A percentile compares a stretch with the other conserved stretches of the same genome.
Evolutionary conservation across 306 rosid genomes (phyloP).

Genomic region (Nissolia schottii): DNA sequence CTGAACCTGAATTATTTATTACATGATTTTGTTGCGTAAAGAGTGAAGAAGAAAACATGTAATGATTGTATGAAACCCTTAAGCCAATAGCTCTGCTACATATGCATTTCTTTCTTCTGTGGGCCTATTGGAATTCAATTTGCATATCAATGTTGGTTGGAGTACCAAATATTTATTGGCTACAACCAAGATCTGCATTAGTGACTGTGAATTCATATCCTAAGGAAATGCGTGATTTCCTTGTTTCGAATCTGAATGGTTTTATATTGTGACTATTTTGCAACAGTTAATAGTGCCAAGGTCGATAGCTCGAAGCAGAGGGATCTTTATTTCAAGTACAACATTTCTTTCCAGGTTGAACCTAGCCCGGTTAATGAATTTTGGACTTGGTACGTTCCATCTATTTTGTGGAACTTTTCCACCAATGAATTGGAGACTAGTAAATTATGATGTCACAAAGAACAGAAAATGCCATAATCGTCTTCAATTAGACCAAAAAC

Average conservation of each 20-base stretch:
- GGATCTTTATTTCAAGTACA: not conserved
- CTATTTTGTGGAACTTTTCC: not conserved
- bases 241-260: not conserved
- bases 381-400: not conserved
- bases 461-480: not conserved
- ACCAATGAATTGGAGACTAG: not conserved
- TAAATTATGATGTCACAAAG: not conserved
- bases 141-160: not conserved
- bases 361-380: not conserved
- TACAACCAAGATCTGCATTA: not conserved
- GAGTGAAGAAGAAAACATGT: not conserved
- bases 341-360: not conserved
- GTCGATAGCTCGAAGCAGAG: not conserved
- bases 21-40: not conserved
- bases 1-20: not conserved
- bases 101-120: not conserved
- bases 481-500: not conserved
- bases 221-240: not conserved
- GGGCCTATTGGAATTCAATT: not conserved
- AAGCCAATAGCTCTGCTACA: not conserved
- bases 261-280: not conserved
- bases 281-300: not conserved
- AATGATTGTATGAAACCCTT: slow-evolving; percentile 7
- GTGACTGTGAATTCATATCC: not conserved
- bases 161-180: not conserved